Evolutionary conservation across 2,329 filamentous ascomycete species (phyloP).

Genomic region (Arthrocladium fulminans): DNA sequence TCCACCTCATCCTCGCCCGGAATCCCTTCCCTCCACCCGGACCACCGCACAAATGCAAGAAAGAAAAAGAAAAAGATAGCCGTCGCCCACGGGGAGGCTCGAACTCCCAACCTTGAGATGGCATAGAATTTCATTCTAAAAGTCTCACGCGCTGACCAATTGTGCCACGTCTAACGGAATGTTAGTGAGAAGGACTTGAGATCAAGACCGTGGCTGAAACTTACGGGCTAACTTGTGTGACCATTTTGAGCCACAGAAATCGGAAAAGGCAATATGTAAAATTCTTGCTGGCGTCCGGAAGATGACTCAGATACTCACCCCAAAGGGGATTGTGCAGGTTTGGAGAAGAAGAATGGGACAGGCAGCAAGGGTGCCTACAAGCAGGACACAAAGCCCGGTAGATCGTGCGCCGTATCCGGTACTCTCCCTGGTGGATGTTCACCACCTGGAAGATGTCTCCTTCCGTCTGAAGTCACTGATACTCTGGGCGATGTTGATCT

Average conservation of each 20-base stretch:
- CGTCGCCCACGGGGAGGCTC: slow-evolving; percentile 20
- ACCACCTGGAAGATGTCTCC: too few relatives aligned
- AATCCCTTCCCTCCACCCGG: background rate
- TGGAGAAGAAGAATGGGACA: too few relatives aligned
- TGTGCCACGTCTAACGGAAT: slow-evolving; percentile 16
- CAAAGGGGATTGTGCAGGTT: too few relatives aligned
- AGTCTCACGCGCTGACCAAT: slow-evolving; percentile 24
- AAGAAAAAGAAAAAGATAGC: slow-evolving; percentile 8
- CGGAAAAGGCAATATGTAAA: too few relatives aligned
- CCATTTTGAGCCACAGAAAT: background rate
- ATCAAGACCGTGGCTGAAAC: background rate
- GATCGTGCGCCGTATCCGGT: too few relatives aligned
- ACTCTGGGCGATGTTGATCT: too few relatives aligned
- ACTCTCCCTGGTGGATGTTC: too few relatives aligned
- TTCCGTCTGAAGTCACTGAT: too few relatives aligned
- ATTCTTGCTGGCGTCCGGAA: too few relatives aligned
- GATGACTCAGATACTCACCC: too few relatives aligned
- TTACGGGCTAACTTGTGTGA: background rate
- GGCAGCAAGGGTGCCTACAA: too few relatives aligned
- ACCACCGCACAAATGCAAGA: background rate
- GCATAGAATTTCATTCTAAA: slow-evolving; percentile 11
- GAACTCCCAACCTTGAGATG: slow-evolving; percentile 23
- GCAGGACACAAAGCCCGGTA: too few relatives aligned
- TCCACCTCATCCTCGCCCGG: background rate
- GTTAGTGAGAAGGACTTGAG: background rate